Conservation (phyloP, 345 rosid species). For the Laguncularia racemosa region DNA sequence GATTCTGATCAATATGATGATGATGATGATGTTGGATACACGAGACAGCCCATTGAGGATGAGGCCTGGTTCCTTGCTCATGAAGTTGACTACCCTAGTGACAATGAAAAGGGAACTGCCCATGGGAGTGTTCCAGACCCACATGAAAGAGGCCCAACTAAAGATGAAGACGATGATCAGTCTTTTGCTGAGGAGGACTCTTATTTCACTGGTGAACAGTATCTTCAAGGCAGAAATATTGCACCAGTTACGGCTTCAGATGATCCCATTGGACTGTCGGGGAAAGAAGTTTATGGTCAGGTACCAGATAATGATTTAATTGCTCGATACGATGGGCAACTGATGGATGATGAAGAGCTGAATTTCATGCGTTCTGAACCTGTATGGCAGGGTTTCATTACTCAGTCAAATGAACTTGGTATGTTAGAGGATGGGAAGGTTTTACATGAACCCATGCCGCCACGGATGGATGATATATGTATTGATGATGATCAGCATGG, state of each 20-base stretch:
- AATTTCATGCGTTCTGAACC: conserved; percentile 76
- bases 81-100: conserved; percentile 98
- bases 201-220: conserved; percentile 85
- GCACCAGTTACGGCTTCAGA: conserved; percentile 63
- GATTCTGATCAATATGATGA: conserved; percentile 99
- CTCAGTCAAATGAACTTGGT: conserved; percentile 66
- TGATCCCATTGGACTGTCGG: conserved; percentile 64
- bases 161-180: conserved; percentile 86
- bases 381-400: conserved; percentile 95
- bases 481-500: conserved; percentile 83
- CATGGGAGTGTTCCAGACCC: conserved; percentile 76
- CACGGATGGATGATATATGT: conserved; percentile 48
- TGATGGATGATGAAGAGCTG: conserved; percentile 83
- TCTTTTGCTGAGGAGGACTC: conserved; percentile 96
- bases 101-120: conserved; percentile 87
- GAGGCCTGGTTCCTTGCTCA: conserved; percentile 99
- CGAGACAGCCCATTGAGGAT: conserved; percentile 96
- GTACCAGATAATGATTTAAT: conserved; percentile 54
- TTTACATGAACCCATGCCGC: conserved; percentile 37
- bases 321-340: conserved; percentile 69
- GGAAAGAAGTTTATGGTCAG: conserved; percentile 55
- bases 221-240: conserved; percentile 51
- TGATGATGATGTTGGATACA: conserved; percentile 95
- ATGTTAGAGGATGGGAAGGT: conserved; percentile 51
- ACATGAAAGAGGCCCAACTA: conserved; percentile 67